Evolutionary conservation across 139 green algal species (phyloP), one percentile per base, ranked within the genome.

Genomic region (Chlorella vulgaris): DNA sequence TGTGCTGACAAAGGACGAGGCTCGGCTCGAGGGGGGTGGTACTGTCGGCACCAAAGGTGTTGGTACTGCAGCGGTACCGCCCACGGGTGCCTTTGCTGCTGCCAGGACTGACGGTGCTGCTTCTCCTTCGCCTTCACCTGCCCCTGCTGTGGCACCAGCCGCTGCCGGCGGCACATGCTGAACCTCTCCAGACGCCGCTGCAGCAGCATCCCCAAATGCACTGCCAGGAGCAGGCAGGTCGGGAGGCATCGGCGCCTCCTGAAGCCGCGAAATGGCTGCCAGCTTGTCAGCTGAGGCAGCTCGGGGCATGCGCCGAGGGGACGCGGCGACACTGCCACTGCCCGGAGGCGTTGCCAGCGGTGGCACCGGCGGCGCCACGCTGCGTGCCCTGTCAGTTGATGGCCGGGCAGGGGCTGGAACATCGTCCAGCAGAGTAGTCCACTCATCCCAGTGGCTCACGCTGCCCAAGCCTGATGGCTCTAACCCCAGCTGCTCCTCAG

Each of bases 211-310:
- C n/a, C n/a, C n/a, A n/a, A n/a, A n/a, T n/a, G n/a, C 47, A 7
- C 39, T 26, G 13, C 24, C 73, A 29, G 51, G 7, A 0, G 73
- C 13, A 1, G 51, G 29, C 24, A 79, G 53, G 26, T 31, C 26
- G 8, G 73, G 24, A 15, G 73, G 73, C 73, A 79, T 79, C 51
- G 73, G 73, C 0, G 73, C 73, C 35, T 79, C 73, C 26, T 79
- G 73, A 50, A 79, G 73, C 73, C 39, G 67, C 5, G 53, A 0
- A 0, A 79, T 79, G 0, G 73, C 73, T 1, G 50, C 35, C 22
- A 79, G 73, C 22, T 40, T 39, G 51, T 35, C 51, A 36, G 73
- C 36, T 15, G 33, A 26, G 1, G 35, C 33, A 6, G 47, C 43
- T 29, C 33, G 19, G 18, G 40, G 51, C 24, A 68, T 55, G 21